phyloP scores from a whole-genome alignment of 2,329 filamentous ascomycete genomes.

The Acarospora socialis region DNA sequence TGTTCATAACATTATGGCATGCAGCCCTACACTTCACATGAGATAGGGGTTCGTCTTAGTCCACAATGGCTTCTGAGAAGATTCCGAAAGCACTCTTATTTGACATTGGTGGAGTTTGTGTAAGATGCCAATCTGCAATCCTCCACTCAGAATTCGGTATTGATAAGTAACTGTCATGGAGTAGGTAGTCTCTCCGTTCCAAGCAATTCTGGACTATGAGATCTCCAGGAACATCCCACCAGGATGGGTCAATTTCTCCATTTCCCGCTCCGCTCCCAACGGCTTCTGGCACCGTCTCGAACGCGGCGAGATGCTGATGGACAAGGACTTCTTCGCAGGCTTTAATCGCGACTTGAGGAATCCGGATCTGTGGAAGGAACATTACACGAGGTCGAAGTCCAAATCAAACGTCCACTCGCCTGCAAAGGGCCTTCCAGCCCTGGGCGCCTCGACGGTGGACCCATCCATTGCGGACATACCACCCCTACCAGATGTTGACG shows the following conservation, averaged over 20 bases:
- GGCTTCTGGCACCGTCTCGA: conserved; percentile 86
- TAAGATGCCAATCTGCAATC: conserved; percentile 39
- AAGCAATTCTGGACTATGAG: conserved; percentile 87
- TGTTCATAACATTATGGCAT: too few relatives aligned
- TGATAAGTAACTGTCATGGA: neutral
- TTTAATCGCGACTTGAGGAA: conserved; percentile 64
- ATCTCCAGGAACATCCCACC: conserved; percentile 58
- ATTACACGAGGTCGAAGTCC: conserved; percentile 19
- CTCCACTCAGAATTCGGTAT: neutral
- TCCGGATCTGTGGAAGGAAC: conserved; percentile 53
- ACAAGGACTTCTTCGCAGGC: conserved; percentile 57
- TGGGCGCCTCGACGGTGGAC: neutral
- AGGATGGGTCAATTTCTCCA: conserved; percentile 85
- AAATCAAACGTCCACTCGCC: conserved; percentile 28
- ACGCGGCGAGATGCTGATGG: conserved; percentile 63
- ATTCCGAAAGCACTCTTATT: conserved; percentile 66
- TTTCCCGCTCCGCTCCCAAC: conserved; percentile 60
- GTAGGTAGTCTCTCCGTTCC: conserved; percentile 80
- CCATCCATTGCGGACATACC: conserved; percentile 29
- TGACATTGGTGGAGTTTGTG: conserved; percentile 93
- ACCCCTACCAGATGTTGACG: conserved; percentile 58
- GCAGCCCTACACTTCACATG: too few relatives aligned
- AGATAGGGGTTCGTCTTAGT: neutral
- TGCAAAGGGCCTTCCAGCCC: too few relatives aligned
- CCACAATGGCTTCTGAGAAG: conserved; percentile 8